Evolutionary conservation across 345 rosid species (phyloP).

Genomic region (Gossypium longicalyx): DNA sequence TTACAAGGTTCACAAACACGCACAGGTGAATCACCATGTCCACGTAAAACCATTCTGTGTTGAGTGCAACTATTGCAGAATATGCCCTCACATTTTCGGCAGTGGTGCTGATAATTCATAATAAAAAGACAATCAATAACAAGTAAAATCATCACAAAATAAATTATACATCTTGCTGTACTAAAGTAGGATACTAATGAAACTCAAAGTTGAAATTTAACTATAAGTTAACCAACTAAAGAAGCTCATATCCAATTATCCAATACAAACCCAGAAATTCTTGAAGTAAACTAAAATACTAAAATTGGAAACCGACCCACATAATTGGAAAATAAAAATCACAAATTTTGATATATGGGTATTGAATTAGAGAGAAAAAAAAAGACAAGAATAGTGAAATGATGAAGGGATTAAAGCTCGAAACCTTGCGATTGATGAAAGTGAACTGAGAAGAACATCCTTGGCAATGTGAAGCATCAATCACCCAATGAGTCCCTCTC

Average conservation of each 20-base stretch:
- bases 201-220: neutral
- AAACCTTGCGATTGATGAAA: slow-evolving; percentile 98
- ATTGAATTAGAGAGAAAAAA: neutral
- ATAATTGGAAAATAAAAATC: neutral
- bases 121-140: slow-evolving; percentile 9
- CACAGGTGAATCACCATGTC: slow-evolving; percentile 88
- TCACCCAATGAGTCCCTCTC: slow-evolving; percentile 79
- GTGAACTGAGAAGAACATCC: slow-evolving; percentile 86
- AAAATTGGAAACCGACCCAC: neutral
- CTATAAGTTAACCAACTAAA: neutral
- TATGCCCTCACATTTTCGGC: slow-evolving; percentile 87
- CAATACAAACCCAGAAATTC: slow-evolving; percentile 1
- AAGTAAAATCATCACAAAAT: neutral
- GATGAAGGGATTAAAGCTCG: neutral
- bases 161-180: neutral
- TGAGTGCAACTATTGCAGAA: slow-evolving; percentile 76
- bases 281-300: neutral
- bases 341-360: slow-evolving; percentile 13
- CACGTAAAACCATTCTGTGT: slow-evolving; percentile 73
- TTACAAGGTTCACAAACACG: slow-evolving; percentile 94
- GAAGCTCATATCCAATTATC: slow-evolving; percentile 4
- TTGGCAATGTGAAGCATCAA: slow-evolving; percentile 88
- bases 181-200: neutral
- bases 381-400: neutral
- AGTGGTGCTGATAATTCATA: slow-evolving; percentile 65